Conservation (phyloP, 257 asterid genomes). For the Solanum bulbocastanum region DNA sequence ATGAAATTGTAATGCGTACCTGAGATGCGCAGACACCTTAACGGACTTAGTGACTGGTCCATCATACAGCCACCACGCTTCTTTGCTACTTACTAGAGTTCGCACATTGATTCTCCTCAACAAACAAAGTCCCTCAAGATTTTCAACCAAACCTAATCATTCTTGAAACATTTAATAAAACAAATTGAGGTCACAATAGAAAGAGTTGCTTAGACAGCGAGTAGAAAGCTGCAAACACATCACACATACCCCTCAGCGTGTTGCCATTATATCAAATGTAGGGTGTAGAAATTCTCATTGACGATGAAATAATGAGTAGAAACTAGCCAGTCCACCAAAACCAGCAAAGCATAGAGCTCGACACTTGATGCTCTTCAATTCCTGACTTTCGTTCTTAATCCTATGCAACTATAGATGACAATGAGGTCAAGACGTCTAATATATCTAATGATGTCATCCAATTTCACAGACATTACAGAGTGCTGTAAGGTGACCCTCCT, state of each 20-base stretch:
- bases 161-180: neutral
- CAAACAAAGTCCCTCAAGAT: neutral
- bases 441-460: neutral
- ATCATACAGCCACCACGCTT: neutral
- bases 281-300: neutral
- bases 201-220: neutral
- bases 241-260: neutral
- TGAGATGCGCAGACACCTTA: neutral
- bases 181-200: neutral
- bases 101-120: neutral
- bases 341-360: neutral
- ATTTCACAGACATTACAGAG: slow-evolving; percentile 3
- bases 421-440: neutral
- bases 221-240: neutral
- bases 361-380: neutral
- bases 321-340: neutral
- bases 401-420: neutral
- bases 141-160: neutral
- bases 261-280: neutral
- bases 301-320: neutral
- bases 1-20: neutral
- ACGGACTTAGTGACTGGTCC: neutral
- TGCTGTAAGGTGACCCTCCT: slow-evolving; percentile 3
- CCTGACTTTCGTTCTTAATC: neutral
- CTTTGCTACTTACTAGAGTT: neutral